Conservation (phyloP, 306 rosid species). For the Cucumis sativus region Cucumber_9930_V3 NC_026660.2:26465001-26465500, state of each 20-base stretch:
- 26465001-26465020: not conserved
- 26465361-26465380: not conserved
- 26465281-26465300: constrained; percentile 99
- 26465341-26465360: not conserved
- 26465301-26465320: constrained; percentile 15
- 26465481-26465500: constrained; percentile 52
- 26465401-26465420: constrained; percentile 40
- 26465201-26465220: constrained; percentile 84
- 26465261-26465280: constrained; percentile 89
- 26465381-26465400: not conserved
- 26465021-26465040: not conserved
- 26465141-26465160: constrained; percentile 94
- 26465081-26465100: constrained; percentile 98
- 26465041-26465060: not conserved
- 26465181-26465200: constrained; percentile 76
- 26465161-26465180: constrained; percentile 99
- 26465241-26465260: constrained; percentile 63
- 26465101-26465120: constrained; percentile 82
- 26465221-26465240: constrained; percentile 75
- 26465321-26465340: not conserved
- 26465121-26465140: constrained; percentile 62
- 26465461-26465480: constrained; percentile 44
- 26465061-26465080: constrained; percentile 50
- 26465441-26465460: constrained; percentile 25
- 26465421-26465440: constrained; percentile 59